Evolutionary conservation across 768 basidiomycete species (phyloP), one percentile per base, ranked within the genome.

Genomic region (Daedalea quercina): DNA sequence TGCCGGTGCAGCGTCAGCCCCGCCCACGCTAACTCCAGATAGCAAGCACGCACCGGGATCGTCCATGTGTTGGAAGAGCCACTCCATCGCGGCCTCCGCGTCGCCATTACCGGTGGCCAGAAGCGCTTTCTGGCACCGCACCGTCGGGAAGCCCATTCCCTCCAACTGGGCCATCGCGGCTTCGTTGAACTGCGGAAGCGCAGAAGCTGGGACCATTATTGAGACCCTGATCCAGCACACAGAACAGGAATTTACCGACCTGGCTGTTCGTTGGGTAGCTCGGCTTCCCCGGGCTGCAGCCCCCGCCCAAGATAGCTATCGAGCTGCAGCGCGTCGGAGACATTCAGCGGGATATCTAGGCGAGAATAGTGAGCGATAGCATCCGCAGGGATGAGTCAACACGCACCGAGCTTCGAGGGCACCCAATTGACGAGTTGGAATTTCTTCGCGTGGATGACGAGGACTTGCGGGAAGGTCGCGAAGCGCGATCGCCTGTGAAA

Each of bases 361-460:
- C 19, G 28, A 11, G 44, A 6, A 20, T 15, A 19, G 17, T 22
- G 17, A 19, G 40, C 15, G 22, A 13, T 24, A 17, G 9, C 34
- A 3, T 15, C 28, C 22, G 41, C 25, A 7, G 34, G 34, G 9
- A 49, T 33, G 34, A 11, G 23, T 31, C 34, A 33, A 47, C 20
- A 64, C 81, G 17, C 56, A 92, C 93, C 91, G 25, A 98, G 76
- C 69, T 99, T 99, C 2, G 86, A 78, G 0, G 96, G 96, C 1
- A 99, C 91, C 96, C 96, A 98, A 59, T 93, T 92, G 40, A 93
- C 86, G 3, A 95, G 78, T 67, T 94, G 90, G 73, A 96, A 97
- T 61, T 95, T 95, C 64, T 89, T 90, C 41, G 92, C 85, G 57
- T 96, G 94, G 1, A 99, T 68, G 8, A 95, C 84, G 0, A 98